Evolutionary conservation across 2,329 filamentous ascomycete genomes (phyloP), one percentile per base, ranked within the genome.

Genomic region (Tolypocladium inflatum): DNA sequence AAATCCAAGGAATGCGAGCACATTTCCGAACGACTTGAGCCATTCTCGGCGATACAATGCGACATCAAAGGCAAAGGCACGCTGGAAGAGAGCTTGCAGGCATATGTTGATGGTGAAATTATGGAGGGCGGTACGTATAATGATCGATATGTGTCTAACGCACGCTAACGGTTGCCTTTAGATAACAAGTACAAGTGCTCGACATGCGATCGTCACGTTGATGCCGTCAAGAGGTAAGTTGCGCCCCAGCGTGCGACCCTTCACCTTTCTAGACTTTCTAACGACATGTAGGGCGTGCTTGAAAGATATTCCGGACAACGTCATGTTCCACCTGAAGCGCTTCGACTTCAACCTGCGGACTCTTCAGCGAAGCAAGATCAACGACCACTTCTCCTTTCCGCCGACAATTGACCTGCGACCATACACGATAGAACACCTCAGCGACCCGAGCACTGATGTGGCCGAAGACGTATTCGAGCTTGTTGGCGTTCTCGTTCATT

Each of bases 181-280:
- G 91, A 96, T 66, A 97, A 99, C 77, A 97, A 96, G 74, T 99
- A 97, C 78, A 96, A 95, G 63, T 99, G 94, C 74, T 92, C 91
- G 37, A 88, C 85, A 5, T 99, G 94, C 70, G 89, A 91, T 61
- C 84, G 84, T 13, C 89, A 94, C 65, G 94, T 99, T 19, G 89
- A 97, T 72, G 94, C 94, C 23, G 90, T 97, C 63, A 97, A 96
- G 72, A 84, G 88, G 84, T 87, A 72, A 65, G 69, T 23, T 15
- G 9, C 6, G 26, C n/a, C 21, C 37, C 23, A 9, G 42, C 4
- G 9, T n/a, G 43, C 3, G 6, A 2, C 17, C 42, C 7, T 50
- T 33, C 13, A 11, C 19, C 37, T 41, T 42, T 52, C 57, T 60
- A 54, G 19, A 3, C 0, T 43, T 55, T 58, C 62, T 66, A 51